Evolutionary conservation across 2,329 filamentous ascomycete genomes (phyloP).

Genomic region (Penicillium sclerotiorum): DNA sequence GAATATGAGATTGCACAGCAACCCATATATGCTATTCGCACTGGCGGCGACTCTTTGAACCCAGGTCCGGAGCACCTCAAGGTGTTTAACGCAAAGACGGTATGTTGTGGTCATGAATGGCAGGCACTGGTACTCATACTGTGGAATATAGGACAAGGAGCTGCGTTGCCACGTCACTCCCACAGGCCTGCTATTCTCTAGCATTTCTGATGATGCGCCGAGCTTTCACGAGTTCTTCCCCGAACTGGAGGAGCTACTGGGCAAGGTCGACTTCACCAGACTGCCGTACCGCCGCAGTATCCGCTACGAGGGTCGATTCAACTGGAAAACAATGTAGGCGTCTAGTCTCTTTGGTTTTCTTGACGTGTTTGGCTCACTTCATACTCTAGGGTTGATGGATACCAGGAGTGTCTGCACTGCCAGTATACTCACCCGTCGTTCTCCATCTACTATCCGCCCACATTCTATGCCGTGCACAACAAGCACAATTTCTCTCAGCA

Average conservation of each 20-base stretch:
- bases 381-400: conserved; percentile 55
- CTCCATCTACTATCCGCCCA: conserved; percentile 57
- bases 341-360: too few relatives aligned
- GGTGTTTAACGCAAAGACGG: conserved; percentile 40
- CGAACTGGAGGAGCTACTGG: conserved; percentile 53
- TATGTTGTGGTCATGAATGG: conserved; percentile 15
- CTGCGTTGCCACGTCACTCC: conserved; percentile 49
- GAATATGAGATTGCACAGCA: conserved; percentile 56
- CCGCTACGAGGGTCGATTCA: conserved; percentile 59
- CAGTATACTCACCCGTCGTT: conserved; percentile 62
- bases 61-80: conserved; percentile 40
- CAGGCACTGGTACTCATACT: too few relatives aligned
- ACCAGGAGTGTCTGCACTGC: conserved; percentile 62
- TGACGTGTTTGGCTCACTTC: not conserved
- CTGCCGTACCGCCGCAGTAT: conserved; percentile 56
- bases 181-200: conserved; percentile 57
- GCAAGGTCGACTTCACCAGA: conserved; percentile 57
- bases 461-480: conserved; percentile 59
- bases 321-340: conserved; percentile 61
- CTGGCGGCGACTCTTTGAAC: conserved; percentile 31
- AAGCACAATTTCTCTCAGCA: conserved; percentile 60
- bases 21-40: conserved; percentile 42
- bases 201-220: conserved; percentile 52
- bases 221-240: conserved; percentile 58
- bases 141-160: conserved; percentile 25